Conservation (phyloP, 805 yeast species). For the Maudiozyma turicensis region DNA sequence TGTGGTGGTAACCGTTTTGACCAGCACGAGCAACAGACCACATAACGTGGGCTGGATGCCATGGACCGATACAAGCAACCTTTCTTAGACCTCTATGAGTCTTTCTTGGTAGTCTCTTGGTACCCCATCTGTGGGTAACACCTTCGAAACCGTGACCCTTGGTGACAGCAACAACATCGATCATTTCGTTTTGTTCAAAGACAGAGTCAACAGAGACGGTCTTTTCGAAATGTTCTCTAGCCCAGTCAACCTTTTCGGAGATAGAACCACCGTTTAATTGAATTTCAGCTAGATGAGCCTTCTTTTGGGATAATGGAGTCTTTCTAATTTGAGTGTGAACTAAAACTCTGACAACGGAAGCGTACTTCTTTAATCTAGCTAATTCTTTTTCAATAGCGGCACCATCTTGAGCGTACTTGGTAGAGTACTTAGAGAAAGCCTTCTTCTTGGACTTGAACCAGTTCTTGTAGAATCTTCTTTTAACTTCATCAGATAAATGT, state of each 20-base stretch:
- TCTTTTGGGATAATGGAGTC: slow-evolving; percentile 98
- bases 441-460: slow-evolving; percentile 99
- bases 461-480: slow-evolving; percentile 99
- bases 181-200: slow-evolving; percentile 97
- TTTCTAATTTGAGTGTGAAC: slow-evolving; percentile 99
- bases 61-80: slow-evolving; percentile 99
- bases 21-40: slow-evolving; percentile 99
- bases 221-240: slow-evolving; percentile 98
- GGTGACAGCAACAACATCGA: slow-evolving; percentile 98
- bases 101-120: slow-evolving; percentile 99
- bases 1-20: slow-evolving; percentile 99
- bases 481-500: slow-evolving; percentile 97
- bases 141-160: slow-evolving; percentile 99
- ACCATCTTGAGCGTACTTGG: slow-evolving; percentile 91
- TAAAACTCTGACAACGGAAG: slow-evolving; percentile 95
- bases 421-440: slow-evolving; percentile 99
- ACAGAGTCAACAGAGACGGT: slow-evolving; percentile 92
- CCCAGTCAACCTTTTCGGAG: slow-evolving; percentile 97
- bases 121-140: slow-evolving; percentile 99
- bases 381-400: slow-evolving; percentile 87
- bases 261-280: slow-evolving; percentile 99
- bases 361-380: slow-evolving; percentile 98
- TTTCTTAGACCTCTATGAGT: slow-evolving; percentile 99
- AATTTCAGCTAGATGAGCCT: slow-evolving; percentile 99
- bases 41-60: slow-evolving; percentile 99